Evolutionary conservation across 2,329 filamentous ascomycete species (phyloP).

Genomic region (Diaporthe velutina): DNA sequence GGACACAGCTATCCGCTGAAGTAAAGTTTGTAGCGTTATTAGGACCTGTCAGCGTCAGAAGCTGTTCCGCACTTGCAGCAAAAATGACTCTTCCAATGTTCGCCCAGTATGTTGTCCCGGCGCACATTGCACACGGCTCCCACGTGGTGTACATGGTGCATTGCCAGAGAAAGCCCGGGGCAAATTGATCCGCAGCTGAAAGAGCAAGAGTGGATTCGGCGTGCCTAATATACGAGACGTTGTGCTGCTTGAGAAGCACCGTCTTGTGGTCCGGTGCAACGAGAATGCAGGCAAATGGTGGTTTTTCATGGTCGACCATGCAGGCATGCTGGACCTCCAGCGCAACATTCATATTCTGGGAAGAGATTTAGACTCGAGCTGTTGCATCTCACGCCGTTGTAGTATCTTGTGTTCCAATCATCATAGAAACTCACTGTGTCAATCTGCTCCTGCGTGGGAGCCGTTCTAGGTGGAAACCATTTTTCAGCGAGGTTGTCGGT

Average conservation of each 20-base stretch:
- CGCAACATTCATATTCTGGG: slow-evolving; percentile 2
- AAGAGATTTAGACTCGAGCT: neutral
- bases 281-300: slow-evolving; percentile 15
- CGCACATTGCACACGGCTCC: slow-evolving; percentile 24
- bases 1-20: neutral
- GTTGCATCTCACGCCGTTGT: neutral
- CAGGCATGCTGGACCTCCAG: slow-evolving; percentile 4
- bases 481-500: neutral
- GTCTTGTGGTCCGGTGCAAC: slow-evolving; percentile 17
- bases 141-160: slow-evolving; percentile 18
- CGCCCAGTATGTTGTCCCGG: slow-evolving; percentile 16
- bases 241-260: slow-evolving; percentile 22
- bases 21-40: slow-evolving; percentile 7
- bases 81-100: slow-evolving; percentile 10
- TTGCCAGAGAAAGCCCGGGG: neutral
- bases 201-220: slow-evolving; percentile 13
- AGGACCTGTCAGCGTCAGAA: neutral
- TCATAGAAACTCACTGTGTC: neutral
- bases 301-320: neutral
- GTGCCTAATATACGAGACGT: slow-evolving; percentile 16
- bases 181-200: slow-evolving; percentile 13
- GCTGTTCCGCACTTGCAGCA: neutral
- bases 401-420: neutral
- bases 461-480: slow-evolving; percentile 3
- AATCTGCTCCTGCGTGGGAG: slow-evolving; percentile 8